Conservation (phyloP, 164 flowering plant species). For the Tetracentron sinense region DNA sequence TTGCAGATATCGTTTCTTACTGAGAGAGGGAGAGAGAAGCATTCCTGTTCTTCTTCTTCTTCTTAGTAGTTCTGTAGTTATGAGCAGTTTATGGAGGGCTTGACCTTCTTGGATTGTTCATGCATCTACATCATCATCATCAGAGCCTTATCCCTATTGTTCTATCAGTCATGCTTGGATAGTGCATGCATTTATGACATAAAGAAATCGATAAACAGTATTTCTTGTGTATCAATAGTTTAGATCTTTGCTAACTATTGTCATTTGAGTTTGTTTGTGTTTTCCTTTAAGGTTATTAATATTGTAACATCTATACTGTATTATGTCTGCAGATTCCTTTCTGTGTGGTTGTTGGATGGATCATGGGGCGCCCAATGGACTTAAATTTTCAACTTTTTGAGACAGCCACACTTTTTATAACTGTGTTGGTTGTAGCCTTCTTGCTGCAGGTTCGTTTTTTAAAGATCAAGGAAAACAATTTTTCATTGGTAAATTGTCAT, state of each 20-base stretch:
- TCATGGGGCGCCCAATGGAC: constrained; percentile 64
- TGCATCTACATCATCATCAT: not conserved
- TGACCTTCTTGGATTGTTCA: not conserved
- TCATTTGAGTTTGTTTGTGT: not conserved
- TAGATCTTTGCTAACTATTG: not conserved
- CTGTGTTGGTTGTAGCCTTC: constrained; percentile 66
- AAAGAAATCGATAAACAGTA: too few species aligned
- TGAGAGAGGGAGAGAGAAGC: too few species aligned
- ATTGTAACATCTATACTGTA: not conserved
- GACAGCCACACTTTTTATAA: constrained; percentile 63
- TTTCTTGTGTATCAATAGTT: too few species aligned
- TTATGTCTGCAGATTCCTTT: constrained; percentile 47
- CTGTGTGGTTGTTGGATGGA: constrained; percentile 64
- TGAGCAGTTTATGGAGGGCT: not conserved
- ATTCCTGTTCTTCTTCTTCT: too few species aligned
- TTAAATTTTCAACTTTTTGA: constrained; percentile 65
- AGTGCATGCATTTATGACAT: too few species aligned
- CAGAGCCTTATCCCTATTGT: not conserved
- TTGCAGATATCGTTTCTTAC: too few species aligned
- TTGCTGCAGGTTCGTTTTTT: constrained; percentile 49
- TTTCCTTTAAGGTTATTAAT: too few species aligned
- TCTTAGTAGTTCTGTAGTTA: not conserved
- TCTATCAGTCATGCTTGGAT: not conserved
- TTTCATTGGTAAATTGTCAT: too few species aligned
- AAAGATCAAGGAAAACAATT: not conserved